Base-by-base conservation (phyloP, 176 grass and related monocot species). In the Pharus latifolius region DNA sequence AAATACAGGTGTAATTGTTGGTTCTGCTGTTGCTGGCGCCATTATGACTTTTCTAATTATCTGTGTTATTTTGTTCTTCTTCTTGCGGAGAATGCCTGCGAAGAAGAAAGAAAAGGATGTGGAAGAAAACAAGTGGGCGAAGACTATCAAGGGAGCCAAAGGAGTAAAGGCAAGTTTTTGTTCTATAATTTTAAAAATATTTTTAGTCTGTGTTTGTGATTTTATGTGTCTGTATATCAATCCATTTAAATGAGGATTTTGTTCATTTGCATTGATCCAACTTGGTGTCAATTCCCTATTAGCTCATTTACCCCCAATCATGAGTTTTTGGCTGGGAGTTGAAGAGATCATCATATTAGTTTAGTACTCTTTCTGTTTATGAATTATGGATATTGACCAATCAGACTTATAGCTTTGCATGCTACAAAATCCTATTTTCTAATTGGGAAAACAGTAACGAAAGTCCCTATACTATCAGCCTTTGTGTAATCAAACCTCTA, bases 61-160 rank as follows among this genome's bases (percentile, higher is more conserved):
- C 60, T 67, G 63, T 63, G 49, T 83, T 80, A 61, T 93, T 84
- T 61, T 94, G 24, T 98, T 85, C 79, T 33, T 98, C 74, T 85
- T 77, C 78, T 76, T 98, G 79, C 45, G 78, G 20, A 98, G 58
- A 77, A 68, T 90, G 67, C 90, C 95, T 42, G 55, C 64, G 3
- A 98, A 83, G 74, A 96, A 88, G 77, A 93, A 84, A 52, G 78
- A 63, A 75, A 96, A 93, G 41, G 87, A 86, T 26, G 25, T 88
- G 44, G 95, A 93, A 87, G 95, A 93, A 82, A 98, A 98, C 65
- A 98, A 78, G 46, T 98, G 95, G 95, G 95, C 87, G 16, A 93
- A 98, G 73, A 81, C 73, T 76, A 93, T 98, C 34, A 98, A 93
- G 76, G 84, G 89, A 41, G 30, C 81, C 44, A 98, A 91, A 91